These are phyloP conservation scores for Helianthus tuberosus DNA, from an alignment of 129 eudicot genomes.

Conservation along the genomic window DNA sequence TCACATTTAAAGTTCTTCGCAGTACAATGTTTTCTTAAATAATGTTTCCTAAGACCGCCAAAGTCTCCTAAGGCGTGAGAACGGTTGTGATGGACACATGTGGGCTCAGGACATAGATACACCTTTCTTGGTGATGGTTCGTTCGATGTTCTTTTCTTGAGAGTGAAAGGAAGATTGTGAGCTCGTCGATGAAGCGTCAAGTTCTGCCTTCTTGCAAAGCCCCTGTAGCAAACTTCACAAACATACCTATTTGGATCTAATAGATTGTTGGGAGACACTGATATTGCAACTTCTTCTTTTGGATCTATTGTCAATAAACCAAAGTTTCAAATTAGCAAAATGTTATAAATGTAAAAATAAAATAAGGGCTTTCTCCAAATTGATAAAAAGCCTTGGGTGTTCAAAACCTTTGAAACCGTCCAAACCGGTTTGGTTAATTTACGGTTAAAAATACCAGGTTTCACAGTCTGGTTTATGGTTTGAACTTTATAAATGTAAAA, in stretches of 20 bases:
- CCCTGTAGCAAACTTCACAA: slow-evolving; percentile 60
- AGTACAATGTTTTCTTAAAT: slow-evolving; percentile 50
- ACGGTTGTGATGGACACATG: slow-evolving; percentile 49
- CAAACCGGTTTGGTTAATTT: too few relatives aligned
- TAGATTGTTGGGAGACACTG: slow-evolving; percentile 45
- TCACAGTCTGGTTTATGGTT: too few relatives aligned
- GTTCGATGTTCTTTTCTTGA: slow-evolving; percentile 28
- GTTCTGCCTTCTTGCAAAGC: slow-evolving; percentile 53
- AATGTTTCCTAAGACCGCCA: slow-evolving; percentile 62
- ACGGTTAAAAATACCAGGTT: too few relatives aligned
- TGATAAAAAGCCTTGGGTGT: too few relatives aligned
- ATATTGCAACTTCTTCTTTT: slow-evolving; percentile 38
- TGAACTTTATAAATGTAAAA: too few relatives aligned
- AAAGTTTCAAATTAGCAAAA: slow-evolving; percentile 8
- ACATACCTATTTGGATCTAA: slow-evolving; percentile 38
- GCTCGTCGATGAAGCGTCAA: slow-evolving; percentile 50
- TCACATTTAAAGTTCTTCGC: slow-evolving; percentile 51
- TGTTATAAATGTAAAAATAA: not conserved
- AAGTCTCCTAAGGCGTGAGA: slow-evolving; percentile 55
- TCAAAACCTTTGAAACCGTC: too few relatives aligned
- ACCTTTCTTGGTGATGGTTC: slow-evolving; percentile 36
- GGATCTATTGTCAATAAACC: slow-evolving; percentile 41
- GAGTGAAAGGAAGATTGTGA: slow-evolving; percentile 56
- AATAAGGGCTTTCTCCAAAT: not conserved
- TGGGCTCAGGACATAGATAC: slow-evolving; percentile 59